Base-by-base conservation (phyloP, 805 yeast genomes). In the Saccharomycopsis sp. region DNA sequence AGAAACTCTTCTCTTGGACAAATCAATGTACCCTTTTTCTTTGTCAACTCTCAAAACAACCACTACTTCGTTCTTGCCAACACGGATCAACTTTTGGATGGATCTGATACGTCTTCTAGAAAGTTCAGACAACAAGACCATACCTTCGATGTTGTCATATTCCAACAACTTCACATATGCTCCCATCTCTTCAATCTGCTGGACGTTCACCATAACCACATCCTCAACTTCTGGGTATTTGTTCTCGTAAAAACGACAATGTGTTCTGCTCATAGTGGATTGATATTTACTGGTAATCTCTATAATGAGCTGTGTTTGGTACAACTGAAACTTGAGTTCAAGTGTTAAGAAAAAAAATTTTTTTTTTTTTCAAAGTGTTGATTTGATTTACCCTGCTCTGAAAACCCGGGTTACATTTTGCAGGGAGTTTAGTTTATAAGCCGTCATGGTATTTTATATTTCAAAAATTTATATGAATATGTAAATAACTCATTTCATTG, bases 61-160 rank as follows among this genome's bases (percentile, higher is more conserved):
- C 25, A 89, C 98, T 42, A 92, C 96, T 66, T 92, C 98, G 59
- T 92, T 92, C 62, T 94, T 86, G 51, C 98, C 98, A 50, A 92
- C 97, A 68, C 97, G 82, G 63, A 92, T 88, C 61, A 87, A 75
- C 62, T 92, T 92, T 66, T 92, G 98, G 58, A 92, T 92, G 40
- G 96, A 86, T 64, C 98, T 77, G 57, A 92, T 92, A 69, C 98
- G 94, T 73, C 98, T 86, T 75, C 98, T 84, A 27, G 97, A 88
- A 53, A 92, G 74, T 67, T 92, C 98, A 31, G 95, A 82, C 55
- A 92, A 74, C 51, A 92, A 70, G 44, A 92, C 95, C 98, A 92
- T 92, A 57, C 98, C 98, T 66, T 92, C 98, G 58, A 92, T 89
- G 62, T 89, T 92, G 66, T 92, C 97, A 60, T 92, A 92, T 65